Evolutionary conservation across 163 green algal species (phyloP), one percentile per base, ranked within the genome.

Genomic region (Smithsoniella earleae): DNA sequence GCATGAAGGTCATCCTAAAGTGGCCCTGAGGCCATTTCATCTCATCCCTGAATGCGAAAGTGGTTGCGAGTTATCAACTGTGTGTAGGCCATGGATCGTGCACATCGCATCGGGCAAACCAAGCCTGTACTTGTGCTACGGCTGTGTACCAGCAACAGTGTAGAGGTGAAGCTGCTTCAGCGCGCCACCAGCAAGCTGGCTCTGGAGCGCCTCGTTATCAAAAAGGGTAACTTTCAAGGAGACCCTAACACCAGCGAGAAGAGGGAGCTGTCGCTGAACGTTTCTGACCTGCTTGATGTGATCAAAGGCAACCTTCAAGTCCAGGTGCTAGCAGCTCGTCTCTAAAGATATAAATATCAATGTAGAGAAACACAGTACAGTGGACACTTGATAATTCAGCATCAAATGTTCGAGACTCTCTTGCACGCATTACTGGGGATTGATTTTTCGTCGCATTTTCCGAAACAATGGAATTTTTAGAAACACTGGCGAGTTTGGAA

Each of bases 61-160:
- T 36, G 27, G 4, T 74, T 55, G 36, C 6, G 40, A n/a, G n/a
- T n/a, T n/a, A n/a, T n/a, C n/a, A n/a, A n/a, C n/a, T n/a, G 78
- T 6, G 62, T 79, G 22, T 87, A 96, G 86, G 94, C 94, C 31
- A 98, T 98, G 94, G 94, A 99, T 83, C 83, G 94, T 18, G 95
- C 87, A 74, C 94, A 99, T 83, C 87, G 94, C 77, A 98, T 99
- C 64, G 94, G 94, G 13, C 94, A 99, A 86, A 85, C 80, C 30
- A 85, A 84, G 83, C 94, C 94, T 0, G 94, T 98, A 76, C 85
- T 98, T 46, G 92, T 99, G 73, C 86, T 97, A 72, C 81, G 94
- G 3, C 85, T 99, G 69, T 88, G 88, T 38, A 97, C 91, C 1
- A 81, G 81, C 2, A 79, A 96, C 82, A 96, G 87, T 72, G 91